These are phyloP conservation scores for Podaxis carcinomalis DNA, from an alignment of 768 basidiomycete species.

Conservation along the genomic window DNA sequence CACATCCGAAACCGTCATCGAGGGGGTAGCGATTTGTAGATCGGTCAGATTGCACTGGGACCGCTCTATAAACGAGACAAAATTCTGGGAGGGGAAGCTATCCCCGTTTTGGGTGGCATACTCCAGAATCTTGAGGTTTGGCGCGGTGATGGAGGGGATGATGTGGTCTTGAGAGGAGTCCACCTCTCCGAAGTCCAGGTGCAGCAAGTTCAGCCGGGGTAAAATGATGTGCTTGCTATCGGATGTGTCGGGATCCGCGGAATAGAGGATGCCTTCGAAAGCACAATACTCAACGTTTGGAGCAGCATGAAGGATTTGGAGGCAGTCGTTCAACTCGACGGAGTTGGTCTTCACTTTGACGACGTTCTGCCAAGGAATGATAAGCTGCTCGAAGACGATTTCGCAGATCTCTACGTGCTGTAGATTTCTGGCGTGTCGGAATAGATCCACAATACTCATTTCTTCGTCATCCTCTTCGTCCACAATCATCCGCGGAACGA, in stretches of 20 bases:
- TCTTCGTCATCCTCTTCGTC: constrained; percentile 3
- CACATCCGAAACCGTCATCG: not conserved
- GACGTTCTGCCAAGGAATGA: not conserved
- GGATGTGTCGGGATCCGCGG: not conserved
- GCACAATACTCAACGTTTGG: not conserved
- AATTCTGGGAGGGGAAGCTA: not conserved
- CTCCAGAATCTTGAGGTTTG: not conserved
- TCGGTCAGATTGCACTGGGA: not conserved
- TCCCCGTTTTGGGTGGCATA: not conserved
- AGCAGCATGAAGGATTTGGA: not conserved
- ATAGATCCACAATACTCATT: not conserved
- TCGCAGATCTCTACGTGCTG: not conserved
- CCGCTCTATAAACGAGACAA: not conserved
- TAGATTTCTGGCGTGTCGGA: not conserved
- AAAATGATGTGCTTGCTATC: not conserved
- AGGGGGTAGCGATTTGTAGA: not conserved
- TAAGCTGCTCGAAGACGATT: not conserved
- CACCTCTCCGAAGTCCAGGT: constrained; percentile 1
- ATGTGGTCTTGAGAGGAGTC: not conserved
- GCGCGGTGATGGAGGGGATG: not conserved
- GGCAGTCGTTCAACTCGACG: not conserved
- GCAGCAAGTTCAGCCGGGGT: not conserved
- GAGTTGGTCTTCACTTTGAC: not conserved
- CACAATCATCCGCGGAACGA: not conserved
- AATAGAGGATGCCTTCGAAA: not conserved